Conservation (phyloP, 2,329 filamentous ascomycete genomes). For the Cladosporium sp. region DNA sequence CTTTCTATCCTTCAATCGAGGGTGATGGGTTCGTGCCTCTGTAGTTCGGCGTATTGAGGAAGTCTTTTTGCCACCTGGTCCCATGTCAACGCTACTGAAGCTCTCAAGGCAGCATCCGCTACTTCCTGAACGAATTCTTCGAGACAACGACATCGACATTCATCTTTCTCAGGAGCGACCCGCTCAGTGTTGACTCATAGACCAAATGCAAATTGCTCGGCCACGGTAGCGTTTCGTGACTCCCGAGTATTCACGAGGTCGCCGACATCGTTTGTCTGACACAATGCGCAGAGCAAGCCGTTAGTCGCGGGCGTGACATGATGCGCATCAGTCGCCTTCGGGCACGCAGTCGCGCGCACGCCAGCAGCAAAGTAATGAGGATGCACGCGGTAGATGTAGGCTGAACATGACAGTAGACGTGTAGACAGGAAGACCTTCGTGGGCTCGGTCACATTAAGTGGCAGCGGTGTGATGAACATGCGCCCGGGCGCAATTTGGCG, state of each 20-base stretch:
- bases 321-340: not conserved
- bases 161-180: not conserved
- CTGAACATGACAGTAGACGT: not conserved
- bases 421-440: not conserved
- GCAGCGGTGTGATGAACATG: not conserved
- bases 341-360: not conserved
- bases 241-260: not conserved
- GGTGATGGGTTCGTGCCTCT: too few species aligned
- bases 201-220: too few species aligned
- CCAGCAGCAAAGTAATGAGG: not conserved
- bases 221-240: too few species aligned
- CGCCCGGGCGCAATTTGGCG: not conserved
- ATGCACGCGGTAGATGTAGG: not conserved
- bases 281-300: not conserved
- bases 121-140: not conserved
- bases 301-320: not conserved
- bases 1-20: too few species aligned
- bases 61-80: not conserved
- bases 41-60: not conserved
- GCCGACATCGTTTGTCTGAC: not conserved
- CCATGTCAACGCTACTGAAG: too few species aligned
- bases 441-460: not conserved
- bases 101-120: too few species aligned
- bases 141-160: not conserved
- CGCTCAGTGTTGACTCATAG: not conserved